These are phyloP conservation scores for Zasmidium angulare DNA, from an alignment of 2,329 filamentous ascomycete genomes.

Conservation along the genomic window DNA sequence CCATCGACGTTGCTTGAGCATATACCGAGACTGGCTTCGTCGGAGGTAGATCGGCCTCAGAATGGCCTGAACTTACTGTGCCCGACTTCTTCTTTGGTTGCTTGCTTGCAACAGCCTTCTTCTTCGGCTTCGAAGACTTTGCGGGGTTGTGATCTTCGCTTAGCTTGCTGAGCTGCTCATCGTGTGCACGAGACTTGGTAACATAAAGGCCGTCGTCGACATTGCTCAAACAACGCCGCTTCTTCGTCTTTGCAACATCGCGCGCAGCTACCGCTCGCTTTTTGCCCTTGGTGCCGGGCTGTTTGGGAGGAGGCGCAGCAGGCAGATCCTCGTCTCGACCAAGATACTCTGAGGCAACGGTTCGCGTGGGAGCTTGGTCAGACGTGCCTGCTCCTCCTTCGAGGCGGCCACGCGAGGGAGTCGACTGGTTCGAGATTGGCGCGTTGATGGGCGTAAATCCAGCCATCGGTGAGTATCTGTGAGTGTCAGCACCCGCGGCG, in stretches of 20 bases:
- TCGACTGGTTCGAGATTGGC: not conserved
- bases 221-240: constrained; percentile 18
- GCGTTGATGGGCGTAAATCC: constrained; percentile 27
- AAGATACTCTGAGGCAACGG: constrained; percentile 17
- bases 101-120: constrained; percentile 9
- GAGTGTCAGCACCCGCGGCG: not conserved
- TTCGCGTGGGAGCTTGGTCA: not conserved
- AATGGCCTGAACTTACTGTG: constrained; percentile 2
- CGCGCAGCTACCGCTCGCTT: constrained; percentile 13
- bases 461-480: not conserved
- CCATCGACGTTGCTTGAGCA: constrained; percentile 21
- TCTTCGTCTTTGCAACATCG: constrained; percentile 3
- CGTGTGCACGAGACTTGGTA: constrained; percentile 7
- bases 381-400: not conserved
- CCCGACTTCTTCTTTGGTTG: not conserved
- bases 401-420: not conserved
- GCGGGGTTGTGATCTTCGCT: not conserved
- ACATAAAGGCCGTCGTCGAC: constrained; percentile 12
- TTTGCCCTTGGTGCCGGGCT: constrained; percentile 14
- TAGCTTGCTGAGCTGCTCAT: not conserved
- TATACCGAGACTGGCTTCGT: constrained; percentile 15
- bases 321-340: constrained; percentile 10
- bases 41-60: not conserved
- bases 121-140: constrained; percentile 1
- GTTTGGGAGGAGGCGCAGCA: constrained; percentile 3